Evolutionary conservation across 1,139 yeast genomes (phyloP), one percentile per base, ranked within the genome.

Genomic region (Waltiozyma solani): DNA sequence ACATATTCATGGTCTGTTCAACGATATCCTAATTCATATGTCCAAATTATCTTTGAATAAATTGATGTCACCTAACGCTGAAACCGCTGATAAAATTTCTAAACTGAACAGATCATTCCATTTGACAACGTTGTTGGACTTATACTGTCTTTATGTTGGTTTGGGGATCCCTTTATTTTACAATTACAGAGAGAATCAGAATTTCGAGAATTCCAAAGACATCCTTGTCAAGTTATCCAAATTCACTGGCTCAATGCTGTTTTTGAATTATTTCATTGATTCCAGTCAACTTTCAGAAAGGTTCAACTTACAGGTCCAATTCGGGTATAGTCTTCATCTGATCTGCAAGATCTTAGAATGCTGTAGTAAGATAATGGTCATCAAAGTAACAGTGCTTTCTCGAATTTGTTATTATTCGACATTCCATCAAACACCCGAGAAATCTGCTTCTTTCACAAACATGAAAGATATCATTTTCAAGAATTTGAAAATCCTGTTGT

Each of bases 41-140:
- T 15, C 31, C 39, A 4, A 30, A 34, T 3, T 32, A 36, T 18
- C 36, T 32, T 5, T 38, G 26, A 12, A 42, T 37, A 27, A 32
- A 37, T 12, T 26, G 34, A 19, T 36, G 36, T 22, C 40, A 34
- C 14, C 13, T 24, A 3, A n/a, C 36, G n/a, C 19, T 30, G 34
- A 32, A 36, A n/a, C n/a, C n/a, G n/a, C n/a, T n/a, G n/a, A n/a
- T n/a, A n/a, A n/a, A n/a, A n/a, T n/a, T n/a, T n/a, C n/a, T 15
- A 27, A 12, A 19, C 12, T 27, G 3, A 12, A 19, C 8, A 27
- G 31, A 27, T 15, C 17, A 14, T 34, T 33, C 35, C 38, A 42
- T 33, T 36, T 42, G 20, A 37, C 34, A 35, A 43, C 36, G 34
- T 39, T 27, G n/a, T 8, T 43, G 21, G 43, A 39, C 20, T 26